Evolutionary conservation across 345 rosid genomes (phyloP).

Genomic region (Rhodamnia argentea): DNA sequence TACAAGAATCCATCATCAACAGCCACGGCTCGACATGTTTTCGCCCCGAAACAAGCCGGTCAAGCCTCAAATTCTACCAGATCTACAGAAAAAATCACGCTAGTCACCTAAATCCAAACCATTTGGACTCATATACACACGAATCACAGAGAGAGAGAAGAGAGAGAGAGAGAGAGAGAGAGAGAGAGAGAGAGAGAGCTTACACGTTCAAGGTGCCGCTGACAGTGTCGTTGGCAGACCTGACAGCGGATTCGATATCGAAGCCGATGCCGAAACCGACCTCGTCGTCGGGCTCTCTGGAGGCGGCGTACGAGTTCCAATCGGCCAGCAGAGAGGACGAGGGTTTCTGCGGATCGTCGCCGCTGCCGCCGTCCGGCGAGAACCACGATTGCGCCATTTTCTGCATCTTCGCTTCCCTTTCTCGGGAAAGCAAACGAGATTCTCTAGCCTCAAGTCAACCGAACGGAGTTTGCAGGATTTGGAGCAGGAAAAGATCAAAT

Average conservation of each 20-base stretch:
- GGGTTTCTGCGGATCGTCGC: constrained; percentile 16
- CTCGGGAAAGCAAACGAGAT: not conserved
- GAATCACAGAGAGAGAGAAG: not conserved
- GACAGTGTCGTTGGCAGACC: constrained; percentile 72
- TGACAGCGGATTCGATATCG: constrained; percentile 76
- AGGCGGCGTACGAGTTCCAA: constrained; percentile 74
- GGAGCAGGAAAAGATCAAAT: not conserved
- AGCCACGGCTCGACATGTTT: not conserved
- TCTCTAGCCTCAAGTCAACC: not conserved
- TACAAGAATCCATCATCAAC: not conserved
- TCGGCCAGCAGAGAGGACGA: constrained; percentile 54
- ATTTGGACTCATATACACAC: not conserved
- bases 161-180: not conserved
- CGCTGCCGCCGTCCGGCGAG: constrained; percentile 14
- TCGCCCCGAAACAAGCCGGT: not conserved
- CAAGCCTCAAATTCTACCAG: not conserved
- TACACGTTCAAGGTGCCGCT: constrained; percentile 79
- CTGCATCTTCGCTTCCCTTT: constrained; percentile 1
- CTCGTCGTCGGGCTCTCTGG: constrained; percentile 35
- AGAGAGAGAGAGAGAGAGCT: not conserved
- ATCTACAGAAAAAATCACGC: not conserved
- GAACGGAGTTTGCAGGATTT: not conserved
- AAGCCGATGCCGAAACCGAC: constrained; percentile 35
- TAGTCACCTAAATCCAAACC: not conserved
- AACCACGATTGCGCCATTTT: constrained; percentile 60